Conservation (phyloP, 192 early-diverging fungal species). For the Coemansia sp. region DNA sequence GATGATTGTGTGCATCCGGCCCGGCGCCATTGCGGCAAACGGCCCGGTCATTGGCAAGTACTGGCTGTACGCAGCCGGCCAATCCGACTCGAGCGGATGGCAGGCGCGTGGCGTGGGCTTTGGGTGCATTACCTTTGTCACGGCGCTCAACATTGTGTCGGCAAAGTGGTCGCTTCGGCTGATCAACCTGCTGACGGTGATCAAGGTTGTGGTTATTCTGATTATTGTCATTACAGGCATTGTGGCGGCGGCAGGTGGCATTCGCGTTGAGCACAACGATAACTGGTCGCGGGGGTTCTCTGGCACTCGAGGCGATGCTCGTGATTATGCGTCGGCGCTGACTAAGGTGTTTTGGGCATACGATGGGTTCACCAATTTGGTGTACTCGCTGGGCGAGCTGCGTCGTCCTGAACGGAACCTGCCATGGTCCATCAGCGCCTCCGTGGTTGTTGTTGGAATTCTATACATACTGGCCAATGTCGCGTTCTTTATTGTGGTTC, state of each 20-base stretch:
- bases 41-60: slow-evolving; percentile 56
- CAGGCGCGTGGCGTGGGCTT: slow-evolving; percentile 57
- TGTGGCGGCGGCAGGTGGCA: slow-evolving; percentile 61
- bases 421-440: slow-evolving; percentile 74
- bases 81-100: slow-evolving; percentile 38
- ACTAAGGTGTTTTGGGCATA: slow-evolving; percentile 59
- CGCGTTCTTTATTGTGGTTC: slow-evolving; percentile 77
- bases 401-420: slow-evolving; percentile 75
- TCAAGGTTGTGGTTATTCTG: slow-evolving; percentile 68
- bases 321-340: slow-evolving; percentile 52
- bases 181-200: slow-evolving; percentile 67
- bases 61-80: slow-evolving; percentile 53
- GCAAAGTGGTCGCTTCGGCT: slow-evolving; percentile 63
- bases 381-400: slow-evolving; percentile 83
- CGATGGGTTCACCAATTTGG: slow-evolving; percentile 71
- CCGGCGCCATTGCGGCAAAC: slow-evolving; percentile 54
- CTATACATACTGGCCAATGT: slow-evolving; percentile 79
- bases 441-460: slow-evolving; percentile 66
- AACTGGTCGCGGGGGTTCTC: slow-evolving; percentile 62
- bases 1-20: slow-evolving; percentile 56
- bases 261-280: slow-evolving; percentile 23
- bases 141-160: slow-evolving; percentile 65
- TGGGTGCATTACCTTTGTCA: slow-evolving; percentile 58
- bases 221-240: slow-evolving; percentile 68
- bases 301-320: slow-evolving; percentile 56